These are phyloP conservation scores for Elsinoe batatas DNA, from an alignment of 2,329 filamentous ascomycete species.

Conservation along the genomic window DNA sequence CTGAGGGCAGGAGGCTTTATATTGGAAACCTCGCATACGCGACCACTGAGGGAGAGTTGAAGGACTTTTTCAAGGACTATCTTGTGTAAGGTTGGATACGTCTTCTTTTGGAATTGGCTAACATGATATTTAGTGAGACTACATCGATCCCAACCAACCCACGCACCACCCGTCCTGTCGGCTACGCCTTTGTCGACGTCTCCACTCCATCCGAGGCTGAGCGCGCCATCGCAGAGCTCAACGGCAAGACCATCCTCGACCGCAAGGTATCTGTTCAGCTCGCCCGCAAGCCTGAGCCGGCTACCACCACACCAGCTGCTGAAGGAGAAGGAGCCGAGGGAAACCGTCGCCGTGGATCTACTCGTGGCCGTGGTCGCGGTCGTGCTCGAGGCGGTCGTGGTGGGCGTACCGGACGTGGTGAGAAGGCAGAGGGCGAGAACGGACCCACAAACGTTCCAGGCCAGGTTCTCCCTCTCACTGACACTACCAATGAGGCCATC, in stretches of 20 bases:
- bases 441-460: slow-evolving; percentile 43
- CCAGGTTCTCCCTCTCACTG: slow-evolving; percentile 41
- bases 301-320: slow-evolving; percentile 61
- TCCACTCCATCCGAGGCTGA: slow-evolving; percentile 90
- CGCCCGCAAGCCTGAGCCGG: slow-evolving; percentile 88
- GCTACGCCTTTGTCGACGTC: slow-evolving; percentile 97
- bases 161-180: slow-evolving; percentile 94
- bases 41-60: slow-evolving; percentile 99
- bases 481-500: slow-evolving; percentile 44
- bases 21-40: slow-evolving; percentile 99
- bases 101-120: slow-evolving; percentile 18
- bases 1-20: slow-evolving; percentile 97
- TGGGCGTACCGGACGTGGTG: slow-evolving; percentile 32
- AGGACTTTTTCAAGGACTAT: slow-evolving; percentile 99
- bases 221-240: slow-evolving; percentile 89
- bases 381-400: slow-evolving; percentile 52
- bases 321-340: slow-evolving; percentile 69
- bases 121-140: slow-evolving; percentile 64
- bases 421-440: slow-evolving; percentile 27
- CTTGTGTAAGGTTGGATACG: slow-evolving; percentile 68
- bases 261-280: slow-evolving; percentile 99
- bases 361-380: slow-evolving; percentile 47
- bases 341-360: slow-evolving; percentile 45
- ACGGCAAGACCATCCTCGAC: slow-evolving; percentile 93
- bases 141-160: slow-evolving; percentile 99